A percentile compares a stretch with the other conserved stretches of the same genome.
These are phyloP conservation scores for Durotheca rogersii DNA, from an alignment of 495 filamentous ascomycete species.

Conservation along the genomic window DNA sequence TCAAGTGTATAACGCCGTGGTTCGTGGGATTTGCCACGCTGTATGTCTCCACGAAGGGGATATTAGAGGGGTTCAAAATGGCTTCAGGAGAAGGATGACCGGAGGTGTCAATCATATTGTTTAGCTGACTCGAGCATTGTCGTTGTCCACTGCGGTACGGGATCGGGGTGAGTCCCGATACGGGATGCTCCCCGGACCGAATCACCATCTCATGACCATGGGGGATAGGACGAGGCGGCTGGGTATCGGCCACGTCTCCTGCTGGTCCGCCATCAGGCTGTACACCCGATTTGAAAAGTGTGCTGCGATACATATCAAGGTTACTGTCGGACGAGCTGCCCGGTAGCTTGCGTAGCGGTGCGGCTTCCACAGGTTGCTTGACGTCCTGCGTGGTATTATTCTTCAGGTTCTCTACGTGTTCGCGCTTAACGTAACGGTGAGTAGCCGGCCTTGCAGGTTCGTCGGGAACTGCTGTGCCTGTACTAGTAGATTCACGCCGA, in stretches of 20 bases:
- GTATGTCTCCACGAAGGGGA: slow-evolving; percentile 46
- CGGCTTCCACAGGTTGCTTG: not conserved
- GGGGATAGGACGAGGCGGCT: too few species aligned
- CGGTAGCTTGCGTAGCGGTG: not conserved
- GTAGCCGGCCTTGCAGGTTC: too few species aligned
- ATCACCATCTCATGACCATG: too few species aligned
- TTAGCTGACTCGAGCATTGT: slow-evolving; percentile 36
- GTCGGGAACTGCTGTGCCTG: too few species aligned
- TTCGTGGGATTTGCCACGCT: not conserved
- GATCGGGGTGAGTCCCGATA: not conserved
- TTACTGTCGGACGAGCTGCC: not conserved
- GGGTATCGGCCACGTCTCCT: too few species aligned
- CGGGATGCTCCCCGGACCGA: too few species aligned
- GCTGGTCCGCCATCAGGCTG: too few species aligned
- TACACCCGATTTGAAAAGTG: not conserved
- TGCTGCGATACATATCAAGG: not conserved
- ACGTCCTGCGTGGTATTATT: not conserved
- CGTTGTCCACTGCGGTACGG: not conserved
- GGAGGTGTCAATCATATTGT: slow-evolving; percentile 24
- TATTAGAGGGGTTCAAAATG: slow-evolving; percentile 36
- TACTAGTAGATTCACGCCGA: too few species aligned
- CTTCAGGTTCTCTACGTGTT: not conserved
- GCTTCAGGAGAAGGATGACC: slow-evolving; percentile 35
- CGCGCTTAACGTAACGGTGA: too few species aligned
- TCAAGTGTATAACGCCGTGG: slow-evolving; percentile 38